These are phyloP conservation scores for Cryptococcus floricola DNA, from an alignment of 1,284 basidiomycete genomes.

Conservation along the genomic window DNA sequence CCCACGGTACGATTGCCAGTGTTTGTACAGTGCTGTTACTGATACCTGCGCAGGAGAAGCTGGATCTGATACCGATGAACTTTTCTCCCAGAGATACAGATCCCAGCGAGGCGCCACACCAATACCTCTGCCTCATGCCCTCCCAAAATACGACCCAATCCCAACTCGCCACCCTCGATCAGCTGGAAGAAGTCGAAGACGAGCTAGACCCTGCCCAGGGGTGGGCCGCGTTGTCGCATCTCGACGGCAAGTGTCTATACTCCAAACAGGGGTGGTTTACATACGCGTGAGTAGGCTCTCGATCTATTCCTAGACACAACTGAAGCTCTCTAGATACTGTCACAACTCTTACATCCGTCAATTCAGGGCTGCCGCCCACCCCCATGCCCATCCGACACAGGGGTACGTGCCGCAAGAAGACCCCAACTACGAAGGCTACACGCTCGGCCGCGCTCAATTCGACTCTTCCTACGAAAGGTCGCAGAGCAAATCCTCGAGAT, in stretches of 20 bases:
- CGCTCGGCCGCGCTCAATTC: constrained; percentile 31
- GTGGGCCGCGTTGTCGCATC: constrained; percentile 47
- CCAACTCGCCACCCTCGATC: constrained; percentile 18
- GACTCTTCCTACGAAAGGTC: constrained; percentile 2
- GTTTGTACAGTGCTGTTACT: neutral
- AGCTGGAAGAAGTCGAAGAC: constrained; percentile 29
- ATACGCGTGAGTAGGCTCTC: constrained; percentile 57
- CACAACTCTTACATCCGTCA: constrained; percentile 84
- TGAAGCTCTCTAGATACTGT: constrained; percentile 59
- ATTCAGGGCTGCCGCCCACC: constrained; percentile 66
- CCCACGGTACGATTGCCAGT: neutral
- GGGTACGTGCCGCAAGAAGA: constrained; percentile 74
- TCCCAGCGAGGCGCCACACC: constrained; percentile 8
- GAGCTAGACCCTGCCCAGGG: constrained; percentile 41
- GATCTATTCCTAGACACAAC: neutral
- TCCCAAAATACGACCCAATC: constrained; percentile 26
- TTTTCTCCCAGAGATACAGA: constrained; percentile 18
- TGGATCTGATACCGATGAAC: constrained; percentile 34
- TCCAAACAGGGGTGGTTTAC: constrained; percentile 74
- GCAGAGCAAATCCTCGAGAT: neutral
- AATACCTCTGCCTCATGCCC: constrained; percentile 46
- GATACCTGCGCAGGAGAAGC: constrained; percentile 7
- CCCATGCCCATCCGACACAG: constrained; percentile 62
- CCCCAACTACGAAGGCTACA: constrained; percentile 52
- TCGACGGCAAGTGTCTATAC: constrained; percentile 51